These are phyloP conservation scores for Ophiostoma tasmaniense DNA, from an alignment of 2,329 filamentous ascomycete species.

Conservation along the genomic window DNA sequence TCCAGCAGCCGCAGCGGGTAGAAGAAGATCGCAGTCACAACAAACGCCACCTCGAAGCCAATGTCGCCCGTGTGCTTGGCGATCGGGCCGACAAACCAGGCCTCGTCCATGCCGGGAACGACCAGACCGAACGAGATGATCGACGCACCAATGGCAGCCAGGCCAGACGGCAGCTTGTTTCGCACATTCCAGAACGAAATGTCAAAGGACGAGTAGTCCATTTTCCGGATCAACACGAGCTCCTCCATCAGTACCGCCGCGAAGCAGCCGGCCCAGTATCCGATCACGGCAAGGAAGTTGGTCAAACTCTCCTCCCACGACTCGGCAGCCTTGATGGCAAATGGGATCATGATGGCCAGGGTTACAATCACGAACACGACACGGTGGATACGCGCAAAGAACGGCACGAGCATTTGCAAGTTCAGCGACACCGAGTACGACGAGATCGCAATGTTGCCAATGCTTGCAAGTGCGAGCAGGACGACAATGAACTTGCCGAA, in stretches of 20 bases:
- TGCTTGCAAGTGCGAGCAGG: conserved; percentile 35
- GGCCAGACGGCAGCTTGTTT: conserved; percentile 36
- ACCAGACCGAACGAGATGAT: conserved; percentile 42
- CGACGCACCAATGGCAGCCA: conserved; percentile 40
- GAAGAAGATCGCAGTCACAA: conserved; percentile 40
- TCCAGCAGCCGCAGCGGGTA: conserved; percentile 40
- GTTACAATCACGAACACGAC: conserved; percentile 49
- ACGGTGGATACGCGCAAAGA: conserved; percentile 47
- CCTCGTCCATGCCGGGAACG: conserved; percentile 51
- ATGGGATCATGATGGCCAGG: conserved; percentile 51
- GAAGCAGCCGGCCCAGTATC: conserved; percentile 51
- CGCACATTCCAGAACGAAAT: conserved; percentile 41
- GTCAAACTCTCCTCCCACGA: conserved; percentile 50
- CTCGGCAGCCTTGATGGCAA: conserved; percentile 46
- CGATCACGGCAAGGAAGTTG: conserved; percentile 49
- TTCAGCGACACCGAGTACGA: conserved; percentile 32
- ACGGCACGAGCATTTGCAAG: conserved; percentile 49
- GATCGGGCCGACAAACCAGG: conserved; percentile 54
- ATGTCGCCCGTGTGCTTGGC: conserved; percentile 53
- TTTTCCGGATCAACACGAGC: conserved; percentile 40
- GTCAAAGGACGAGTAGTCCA: conserved; percentile 38
- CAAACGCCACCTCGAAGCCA: conserved; percentile 56
- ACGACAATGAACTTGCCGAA: conserved; percentile 42
- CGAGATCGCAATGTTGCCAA: conserved; percentile 38
- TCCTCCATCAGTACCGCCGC: conserved; percentile 42